Base-by-base conservation (phyloP, 106 monocot genomes). In the Dactylorhiza incarnata region DNA sequence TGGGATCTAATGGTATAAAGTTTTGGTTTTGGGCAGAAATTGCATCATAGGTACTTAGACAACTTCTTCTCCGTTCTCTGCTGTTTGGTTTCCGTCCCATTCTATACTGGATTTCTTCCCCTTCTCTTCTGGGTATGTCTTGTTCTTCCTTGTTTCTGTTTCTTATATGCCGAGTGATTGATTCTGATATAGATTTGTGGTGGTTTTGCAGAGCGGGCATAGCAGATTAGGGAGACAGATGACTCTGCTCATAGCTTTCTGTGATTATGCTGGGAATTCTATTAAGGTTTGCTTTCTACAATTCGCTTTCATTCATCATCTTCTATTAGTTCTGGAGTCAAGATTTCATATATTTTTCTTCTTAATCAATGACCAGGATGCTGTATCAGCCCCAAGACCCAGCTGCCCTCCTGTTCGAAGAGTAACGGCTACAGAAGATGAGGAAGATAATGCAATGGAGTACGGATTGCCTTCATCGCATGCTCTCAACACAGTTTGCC, bases 51-150 rank as follows among this genome's bases (percentile, higher is more conserved):
- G 37, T 76, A 79, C 58, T 69, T 89, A 72, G 99, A 99, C 75
- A 80, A 37, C 5, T 75, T 99, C 49, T 99, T 99, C 91, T 88
- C 99, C 20, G 68, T 80, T 59, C 46, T 99, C 49, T 99, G 89
- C 14, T 91, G 89, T 76, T n/a, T 87, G 26, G 99, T 99, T 44
- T 99, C 99, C 4, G 94, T 92, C 66, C 91, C 99, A 12, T 99
- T 99, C 75, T 99, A 99, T 69, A 99, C 94, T 13, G 99, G 88
- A 26, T 94, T 99, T 59, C 81, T 99, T 45, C 94, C 99, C 63
- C 59, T 99, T 26, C 84, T 99, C 70, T 99, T 88, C 73, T 99
- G 99, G 99, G 99, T 94, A 89, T 23, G 73, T 9, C 6, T 77
- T 19, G 13, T 22, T 43, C 44, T 75, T 48, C 16, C 13, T 14